phyloP scores from a whole-genome alignment of 176 grass and related monocot species.

The Musa schizocarpa region DNA sequence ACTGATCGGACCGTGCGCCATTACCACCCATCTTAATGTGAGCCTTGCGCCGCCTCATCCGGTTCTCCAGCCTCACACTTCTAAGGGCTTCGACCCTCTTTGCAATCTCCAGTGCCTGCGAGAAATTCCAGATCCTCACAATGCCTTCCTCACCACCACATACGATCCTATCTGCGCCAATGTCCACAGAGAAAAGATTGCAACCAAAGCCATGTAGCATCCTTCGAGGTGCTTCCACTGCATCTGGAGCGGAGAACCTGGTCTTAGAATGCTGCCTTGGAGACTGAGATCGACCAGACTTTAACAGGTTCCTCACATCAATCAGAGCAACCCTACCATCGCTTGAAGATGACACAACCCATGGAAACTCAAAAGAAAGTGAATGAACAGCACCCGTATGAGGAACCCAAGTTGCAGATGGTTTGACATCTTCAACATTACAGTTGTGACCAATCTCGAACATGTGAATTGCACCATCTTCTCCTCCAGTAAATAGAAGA shows the following conservation, averaged over 20 bases:
- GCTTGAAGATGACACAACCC: constrained; percentile 72
- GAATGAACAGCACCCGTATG: constrained; percentile 68
- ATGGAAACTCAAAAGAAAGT: constrained; percentile 90
- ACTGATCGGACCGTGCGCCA: constrained; percentile 46
- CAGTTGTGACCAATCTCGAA: constrained; percentile 32
- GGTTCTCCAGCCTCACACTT: constrained; percentile 64
- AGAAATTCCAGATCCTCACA: constrained; percentile 92
- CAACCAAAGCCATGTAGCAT: constrained; percentile 90
- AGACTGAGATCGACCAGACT: constrained; percentile 15
- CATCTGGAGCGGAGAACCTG: constrained; percentile 32
- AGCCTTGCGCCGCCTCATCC: constrained; percentile 69
- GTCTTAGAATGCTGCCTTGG: constrained; percentile 25
- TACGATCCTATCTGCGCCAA: constrained; percentile 72
- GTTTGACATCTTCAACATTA: constrained; percentile 48
- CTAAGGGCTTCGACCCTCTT: constrained; percentile 56
- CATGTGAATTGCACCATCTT: constrained; percentile 74
- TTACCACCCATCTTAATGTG: constrained; percentile 69
- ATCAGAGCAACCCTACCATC: constrained; percentile 80
- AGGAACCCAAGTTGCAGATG: constrained; percentile 71
- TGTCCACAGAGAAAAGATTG: constrained; percentile 57
- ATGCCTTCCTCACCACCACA: constrained; percentile 83
- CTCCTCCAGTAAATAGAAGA: constrained; percentile 80
- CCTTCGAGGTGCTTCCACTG: constrained; percentile 59
- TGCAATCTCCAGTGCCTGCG: constrained; percentile 72
- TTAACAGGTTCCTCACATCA: constrained; percentile 70